A percentile compares a stretch with the other conserved stretches of the same genome.
phyloP scores from a whole-genome alignment of 768 basidiomycete species.

The Tulasnella sp. region DNA sequence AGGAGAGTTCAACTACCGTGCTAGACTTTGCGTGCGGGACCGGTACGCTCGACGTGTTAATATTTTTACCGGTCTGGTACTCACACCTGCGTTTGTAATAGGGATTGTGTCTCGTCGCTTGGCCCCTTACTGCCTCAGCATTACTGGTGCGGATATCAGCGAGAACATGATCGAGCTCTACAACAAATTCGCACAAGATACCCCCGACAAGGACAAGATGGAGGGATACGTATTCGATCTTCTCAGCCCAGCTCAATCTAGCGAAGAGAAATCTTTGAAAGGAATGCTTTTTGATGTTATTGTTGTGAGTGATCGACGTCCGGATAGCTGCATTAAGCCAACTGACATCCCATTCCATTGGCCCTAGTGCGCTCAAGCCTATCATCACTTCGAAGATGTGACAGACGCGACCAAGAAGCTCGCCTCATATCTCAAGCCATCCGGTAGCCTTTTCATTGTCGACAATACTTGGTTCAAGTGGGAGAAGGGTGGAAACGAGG shows the following conservation, averaged over 20 bases:
- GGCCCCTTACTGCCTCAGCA: slow-evolving; percentile 49
- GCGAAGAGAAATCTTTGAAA: slow-evolving; percentile 39
- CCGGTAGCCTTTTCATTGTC: slow-evolving; percentile 49
- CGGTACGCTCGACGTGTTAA: slow-evolving; percentile 37
- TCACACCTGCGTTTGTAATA: slow-evolving; percentile 26
- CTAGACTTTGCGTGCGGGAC: slow-evolving; percentile 74
- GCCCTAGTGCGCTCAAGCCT: slow-evolving; percentile 57
- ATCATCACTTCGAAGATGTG: slow-evolving; percentile 54
- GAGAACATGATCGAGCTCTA: slow-evolving; percentile 59
- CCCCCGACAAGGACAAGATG: slow-evolving; percentile 44
- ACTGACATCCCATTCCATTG: slow-evolving; percentile 19
- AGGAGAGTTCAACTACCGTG: slow-evolving; percentile 47
- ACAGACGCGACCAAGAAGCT: slow-evolving; percentile 45
- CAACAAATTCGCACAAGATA: slow-evolving; percentile 52
- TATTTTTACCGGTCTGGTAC: background rate
- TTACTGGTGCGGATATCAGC: slow-evolving; percentile 72
- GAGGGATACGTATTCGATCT: slow-evolving; percentile 27
- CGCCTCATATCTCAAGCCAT: slow-evolving; percentile 50
- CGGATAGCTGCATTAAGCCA: background rate
- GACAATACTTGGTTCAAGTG: slow-evolving; percentile 37
- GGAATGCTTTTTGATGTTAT: slow-evolving; percentile 59
- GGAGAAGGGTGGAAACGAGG: slow-evolving; percentile 6
- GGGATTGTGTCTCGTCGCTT: slow-evolving; percentile 58
- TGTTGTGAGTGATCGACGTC: slow-evolving; percentile 43
- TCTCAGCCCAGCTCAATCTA: slow-evolving; percentile 27